phyloP scores from a whole-genome alignment of 2,329 filamentous ascomycete species.

The Hawksworthiomyces lignivorus region DNA sequence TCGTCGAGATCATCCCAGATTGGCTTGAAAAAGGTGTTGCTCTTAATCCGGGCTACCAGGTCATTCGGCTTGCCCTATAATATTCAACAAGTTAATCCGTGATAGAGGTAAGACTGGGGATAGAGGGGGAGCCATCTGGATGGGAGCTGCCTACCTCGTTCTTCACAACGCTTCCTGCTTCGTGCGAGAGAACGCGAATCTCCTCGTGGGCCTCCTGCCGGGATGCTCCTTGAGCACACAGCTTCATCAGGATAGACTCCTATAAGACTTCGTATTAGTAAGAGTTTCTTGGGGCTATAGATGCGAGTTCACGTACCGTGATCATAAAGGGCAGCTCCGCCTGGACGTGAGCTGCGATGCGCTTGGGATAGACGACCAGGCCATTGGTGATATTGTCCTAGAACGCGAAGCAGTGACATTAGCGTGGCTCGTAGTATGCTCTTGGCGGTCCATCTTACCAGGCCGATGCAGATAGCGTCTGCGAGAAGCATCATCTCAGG shows the following conservation, averaged over 20 bases:
- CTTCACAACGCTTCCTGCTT: slow-evolving; percentile 53
- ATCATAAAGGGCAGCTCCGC: slow-evolving; percentile 68
- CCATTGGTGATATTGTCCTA: slow-evolving; percentile 63
- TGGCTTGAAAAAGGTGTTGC: slow-evolving; percentile 65
- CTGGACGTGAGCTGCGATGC: slow-evolving; percentile 59
- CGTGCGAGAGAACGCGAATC: slow-evolving; percentile 73
- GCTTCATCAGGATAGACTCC: slow-evolving; percentile 67
- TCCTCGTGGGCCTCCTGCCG: slow-evolving; percentile 81
- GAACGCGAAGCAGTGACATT: no score
- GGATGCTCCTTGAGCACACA: slow-evolving; percentile 61
- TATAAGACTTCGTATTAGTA: no score
- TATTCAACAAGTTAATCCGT: no score
- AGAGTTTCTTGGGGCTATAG: no score
- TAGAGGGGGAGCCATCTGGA: no score
- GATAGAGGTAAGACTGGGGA: no score
- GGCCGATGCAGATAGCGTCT: slow-evolving; percentile 55
- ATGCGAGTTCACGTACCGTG: no score
- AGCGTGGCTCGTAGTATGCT: no score
- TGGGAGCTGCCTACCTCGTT: slow-evolving; percentile 51
- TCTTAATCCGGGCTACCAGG: slow-evolving; percentile 68
- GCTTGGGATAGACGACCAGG: slow-evolving; percentile 67
- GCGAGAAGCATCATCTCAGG: slow-evolving; percentile 56
- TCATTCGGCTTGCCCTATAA: no score
- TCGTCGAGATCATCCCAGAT: slow-evolving; percentile 50
- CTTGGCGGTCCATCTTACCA: no score